Conservation (phyloP, 768 basidiomycete genomes). For the Amanita exitialis region DNA sequence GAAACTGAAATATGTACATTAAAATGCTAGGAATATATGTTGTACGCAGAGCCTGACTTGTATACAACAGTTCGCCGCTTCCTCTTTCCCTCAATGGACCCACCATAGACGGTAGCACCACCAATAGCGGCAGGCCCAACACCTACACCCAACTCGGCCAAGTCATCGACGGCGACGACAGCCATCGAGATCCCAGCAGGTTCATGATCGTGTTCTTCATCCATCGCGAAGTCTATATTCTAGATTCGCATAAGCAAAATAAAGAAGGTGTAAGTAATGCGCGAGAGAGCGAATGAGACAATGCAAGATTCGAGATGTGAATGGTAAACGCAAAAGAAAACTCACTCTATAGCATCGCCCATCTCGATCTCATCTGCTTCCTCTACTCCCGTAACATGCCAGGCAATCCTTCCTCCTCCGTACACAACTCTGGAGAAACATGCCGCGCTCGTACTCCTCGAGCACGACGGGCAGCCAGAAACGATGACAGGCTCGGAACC, state of each 20-base stretch:
- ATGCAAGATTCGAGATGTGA: too few relatives aligned
- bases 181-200: background rate
- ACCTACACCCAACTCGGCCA: background rate
- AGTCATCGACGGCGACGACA: background rate
- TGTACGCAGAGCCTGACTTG: background rate
- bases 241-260: background rate
- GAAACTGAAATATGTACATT: background rate
- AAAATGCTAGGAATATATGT: background rate
- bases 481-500: background rate
- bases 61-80: background rate
- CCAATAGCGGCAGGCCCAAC: background rate
- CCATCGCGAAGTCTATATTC: background rate
- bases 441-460: background rate
- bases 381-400: constrained; percentile 10
- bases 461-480: background rate
- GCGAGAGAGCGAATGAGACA: too few relatives aligned
- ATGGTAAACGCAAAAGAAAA: background rate
- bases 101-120: background rate
- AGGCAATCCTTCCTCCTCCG: constrained; percentile 5
- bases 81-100: background rate
- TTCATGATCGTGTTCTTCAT: background rate
- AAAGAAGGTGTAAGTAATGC: background rate
- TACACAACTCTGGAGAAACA: background rate
- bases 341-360: constrained; percentile 10
- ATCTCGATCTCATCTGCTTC: constrained; percentile 12